Conservation (phyloP, 2,329 filamentous ascomycete genomes). For the Aspergillus ruber region DNA sequence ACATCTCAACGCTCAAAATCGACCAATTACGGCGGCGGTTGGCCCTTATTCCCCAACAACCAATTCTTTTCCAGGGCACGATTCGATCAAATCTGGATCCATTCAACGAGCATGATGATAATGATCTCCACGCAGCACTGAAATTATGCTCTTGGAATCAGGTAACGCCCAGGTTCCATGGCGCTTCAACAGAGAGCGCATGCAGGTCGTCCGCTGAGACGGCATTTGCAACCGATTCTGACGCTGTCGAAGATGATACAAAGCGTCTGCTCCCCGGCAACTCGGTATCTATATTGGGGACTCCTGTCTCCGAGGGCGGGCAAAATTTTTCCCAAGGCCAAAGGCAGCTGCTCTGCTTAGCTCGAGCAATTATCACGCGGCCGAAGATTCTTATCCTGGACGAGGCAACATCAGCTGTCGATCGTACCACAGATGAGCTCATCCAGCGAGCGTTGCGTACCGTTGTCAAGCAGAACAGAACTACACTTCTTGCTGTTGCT, state of each 20-base stretch:
- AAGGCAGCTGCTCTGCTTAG: constrained; percentile 68
- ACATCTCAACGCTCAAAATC: constrained; percentile 65
- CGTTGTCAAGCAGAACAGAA: constrained; percentile 52
- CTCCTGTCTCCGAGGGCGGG: constrained; percentile 64
- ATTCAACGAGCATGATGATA: constrained; percentile 62
- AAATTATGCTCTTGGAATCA: constrained; percentile 57
- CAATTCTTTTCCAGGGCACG: constrained; percentile 72
- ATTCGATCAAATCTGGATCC: constrained; percentile 70
- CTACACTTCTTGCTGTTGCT: constrained; percentile 66
- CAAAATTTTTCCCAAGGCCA: constrained; percentile 71
- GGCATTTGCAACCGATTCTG: no score
- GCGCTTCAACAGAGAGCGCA: neutral
- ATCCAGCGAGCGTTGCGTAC: constrained; percentile 68
- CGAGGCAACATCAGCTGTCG: constrained; percentile 70
- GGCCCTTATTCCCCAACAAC: constrained; percentile 75
- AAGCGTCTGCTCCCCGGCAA: no score
- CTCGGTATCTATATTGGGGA: constrained; percentile 37
- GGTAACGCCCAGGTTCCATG: neutral
- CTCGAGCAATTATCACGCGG: constrained; percentile 63
- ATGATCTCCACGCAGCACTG: constrained; percentile 62
- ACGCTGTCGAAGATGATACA: no score
- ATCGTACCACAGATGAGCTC: constrained; percentile 66
- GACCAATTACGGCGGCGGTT: constrained; percentile 64
- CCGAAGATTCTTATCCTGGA: constrained; percentile 74
- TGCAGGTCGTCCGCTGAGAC: neutral